These are phyloP conservation scores for Tolypocladium amazonense DNA, from an alignment of 2,329 filamentous ascomycete genomes.

Conservation along the genomic window DNA sequence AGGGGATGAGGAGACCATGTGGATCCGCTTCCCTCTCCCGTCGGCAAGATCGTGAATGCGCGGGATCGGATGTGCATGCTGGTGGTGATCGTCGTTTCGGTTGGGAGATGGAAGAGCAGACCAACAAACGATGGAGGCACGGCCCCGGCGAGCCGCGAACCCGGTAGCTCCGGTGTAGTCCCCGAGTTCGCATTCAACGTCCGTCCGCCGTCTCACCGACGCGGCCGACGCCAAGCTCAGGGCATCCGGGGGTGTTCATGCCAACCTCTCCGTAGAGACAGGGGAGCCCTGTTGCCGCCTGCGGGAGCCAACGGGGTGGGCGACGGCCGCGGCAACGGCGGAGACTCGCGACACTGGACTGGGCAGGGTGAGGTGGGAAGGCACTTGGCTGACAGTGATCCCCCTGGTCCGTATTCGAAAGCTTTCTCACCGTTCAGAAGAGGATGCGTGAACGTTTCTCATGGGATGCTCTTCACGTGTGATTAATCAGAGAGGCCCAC, in stretches of 20 bases:
- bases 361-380: too few relatives aligned
- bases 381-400: too few relatives aligned
- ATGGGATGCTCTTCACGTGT: too few relatives aligned
- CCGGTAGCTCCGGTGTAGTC: too few relatives aligned
- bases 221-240: not conserved
- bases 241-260: not conserved
- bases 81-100: not conserved
- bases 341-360: not conserved
- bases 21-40: not conserved
- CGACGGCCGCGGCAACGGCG: not conserved
- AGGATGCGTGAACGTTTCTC: too few relatives aligned
- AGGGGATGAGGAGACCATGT: not conserved
- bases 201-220: too few relatives aligned
- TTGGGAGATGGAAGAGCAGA: not conserved
- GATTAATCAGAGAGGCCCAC: too few relatives aligned
- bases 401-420: too few relatives aligned
- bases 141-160: too few relatives aligned
- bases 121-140: not conserved
- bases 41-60: not conserved
- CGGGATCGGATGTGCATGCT: not conserved
- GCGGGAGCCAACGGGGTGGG: not conserved
- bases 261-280: not conserved
- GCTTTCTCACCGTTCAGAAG: too few relatives aligned
- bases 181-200: too few relatives aligned
- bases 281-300: not conserved